Evolutionary conservation across 1,139 yeast species (phyloP).

Genomic region (Saccharomycopsis hybrid): DNA sequence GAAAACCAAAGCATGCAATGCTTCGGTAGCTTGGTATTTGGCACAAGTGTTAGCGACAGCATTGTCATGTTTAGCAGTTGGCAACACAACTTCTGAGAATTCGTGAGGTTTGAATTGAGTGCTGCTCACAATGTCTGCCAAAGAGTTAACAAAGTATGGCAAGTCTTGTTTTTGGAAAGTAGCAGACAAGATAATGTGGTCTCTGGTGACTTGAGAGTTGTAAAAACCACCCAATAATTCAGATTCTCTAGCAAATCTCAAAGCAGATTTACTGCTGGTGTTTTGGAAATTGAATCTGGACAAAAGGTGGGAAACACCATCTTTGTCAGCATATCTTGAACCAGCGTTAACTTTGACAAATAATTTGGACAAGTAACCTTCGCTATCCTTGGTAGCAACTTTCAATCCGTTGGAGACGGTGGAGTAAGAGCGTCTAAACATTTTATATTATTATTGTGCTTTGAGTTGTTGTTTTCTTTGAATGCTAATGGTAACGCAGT

Average conservation of each 20-base stretch:
- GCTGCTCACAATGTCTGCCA: slow-evolving; percentile 69
- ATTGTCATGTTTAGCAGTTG: slow-evolving; percentile 61
- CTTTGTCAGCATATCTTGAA: slow-evolving; percentile 65
- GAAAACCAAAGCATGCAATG: slow-evolving; percentile 76
- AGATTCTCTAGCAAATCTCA: slow-evolving; percentile 89
- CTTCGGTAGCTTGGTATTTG: slow-evolving; percentile 61
- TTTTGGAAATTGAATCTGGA: slow-evolving; percentile 81
- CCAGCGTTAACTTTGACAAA: slow-evolving; percentile 85
- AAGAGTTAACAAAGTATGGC: slow-evolving; percentile 85
- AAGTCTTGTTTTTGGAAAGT: slow-evolving; percentile 80
- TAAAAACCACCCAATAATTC: slow-evolving; percentile 89
- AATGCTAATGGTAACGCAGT: background rate
- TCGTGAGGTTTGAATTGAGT: slow-evolving; percentile 80
- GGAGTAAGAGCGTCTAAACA: slow-evolving; percentile 21
- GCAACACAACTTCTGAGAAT: slow-evolving; percentile 72
- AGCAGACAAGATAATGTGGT: slow-evolving; percentile 71
- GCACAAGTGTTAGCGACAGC: slow-evolving; percentile 45
- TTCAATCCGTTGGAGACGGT: slow-evolving; percentile 24
- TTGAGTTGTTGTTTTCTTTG: background rate
- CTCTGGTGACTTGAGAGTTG: slow-evolving; percentile 70
- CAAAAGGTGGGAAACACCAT: slow-evolving; percentile 83
- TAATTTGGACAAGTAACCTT: slow-evolving; percentile 59
- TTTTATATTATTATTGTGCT: slow-evolving; percentile 2
- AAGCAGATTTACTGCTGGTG: slow-evolving; percentile 78
- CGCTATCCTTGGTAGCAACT: slow-evolving; percentile 40